Percentiles rank a stretch among this genome's conserved stretches.
These are phyloP conservation scores for Hanseniaspora singularis DNA, from an alignment of 805 yeast species.

Conservation along the genomic window DNA sequence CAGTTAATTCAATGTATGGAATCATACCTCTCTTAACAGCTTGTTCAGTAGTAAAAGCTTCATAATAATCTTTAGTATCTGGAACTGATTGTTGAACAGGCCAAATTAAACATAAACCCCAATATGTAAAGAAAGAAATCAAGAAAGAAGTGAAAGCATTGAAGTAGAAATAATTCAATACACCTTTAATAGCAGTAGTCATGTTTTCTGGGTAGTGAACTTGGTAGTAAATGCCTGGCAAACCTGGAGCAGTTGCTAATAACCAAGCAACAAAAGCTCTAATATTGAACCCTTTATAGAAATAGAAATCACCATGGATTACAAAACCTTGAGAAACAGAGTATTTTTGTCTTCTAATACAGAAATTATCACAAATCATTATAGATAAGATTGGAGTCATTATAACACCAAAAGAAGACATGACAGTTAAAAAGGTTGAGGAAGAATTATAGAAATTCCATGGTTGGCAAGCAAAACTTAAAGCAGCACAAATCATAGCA, in stretches of 20 bases:
- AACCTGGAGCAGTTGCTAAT: slow-evolving; percentile 35
- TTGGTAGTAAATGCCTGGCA: slow-evolving; percentile 38
- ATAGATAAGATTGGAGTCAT: slow-evolving; percentile 33
- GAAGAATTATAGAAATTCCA: slow-evolving; percentile 33
- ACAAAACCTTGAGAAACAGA: slow-evolving; percentile 26
- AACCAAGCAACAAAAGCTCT: slow-evolving; percentile 29
- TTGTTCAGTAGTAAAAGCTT: slow-evolving; percentile 31
- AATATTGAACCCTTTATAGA: slow-evolving; percentile 31
- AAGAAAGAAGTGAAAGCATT: slow-evolving; percentile 35
- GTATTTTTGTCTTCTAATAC: slow-evolving; percentile 30
- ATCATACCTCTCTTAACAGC: slow-evolving; percentile 27
- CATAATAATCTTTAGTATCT: slow-evolving; percentile 34
- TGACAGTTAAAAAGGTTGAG: slow-evolving; percentile 30
- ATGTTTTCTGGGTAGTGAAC: slow-evolving; percentile 25
- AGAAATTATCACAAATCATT: slow-evolving; percentile 32
- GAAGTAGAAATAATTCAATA: slow-evolving; percentile 34
- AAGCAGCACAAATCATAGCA: slow-evolving; percentile 27
- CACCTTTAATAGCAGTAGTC: slow-evolving; percentile 25
- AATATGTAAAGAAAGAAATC: slow-evolving; percentile 32
- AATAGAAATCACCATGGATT: slow-evolving; percentile 30
- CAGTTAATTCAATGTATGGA: slow-evolving; percentile 26
- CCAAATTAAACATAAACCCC: slow-evolving; percentile 27
- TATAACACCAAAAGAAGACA: slow-evolving; percentile 31
- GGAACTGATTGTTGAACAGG: slow-evolving; percentile 30
- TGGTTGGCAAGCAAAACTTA: slow-evolving; percentile 32